A percentile compares a stretch with the other conserved stretches of the same genome.
These are phyloP conservation scores for Exserohilum turcica DNA, from an alignment of 2,329 filamentous ascomycete species.

Conservation along the genomic window DNA sequence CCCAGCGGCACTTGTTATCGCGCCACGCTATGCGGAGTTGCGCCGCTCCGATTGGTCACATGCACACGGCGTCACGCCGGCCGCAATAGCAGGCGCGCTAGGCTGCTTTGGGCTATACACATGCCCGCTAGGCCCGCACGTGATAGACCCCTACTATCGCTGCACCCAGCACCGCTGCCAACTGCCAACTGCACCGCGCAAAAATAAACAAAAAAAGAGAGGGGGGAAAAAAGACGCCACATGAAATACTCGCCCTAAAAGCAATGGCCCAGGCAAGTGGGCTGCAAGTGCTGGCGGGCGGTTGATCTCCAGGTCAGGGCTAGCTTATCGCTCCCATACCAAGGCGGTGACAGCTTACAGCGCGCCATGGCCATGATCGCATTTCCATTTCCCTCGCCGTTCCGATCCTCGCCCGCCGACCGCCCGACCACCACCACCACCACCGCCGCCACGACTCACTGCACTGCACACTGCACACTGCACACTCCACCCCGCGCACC, in stretches of 20 bases:
- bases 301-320: constrained; percentile 15
- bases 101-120: neutral
- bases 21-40: constrained; percentile 7
- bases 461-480: too few species aligned
- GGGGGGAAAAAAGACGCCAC: too few species aligned
- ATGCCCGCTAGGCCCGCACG: too few species aligned
- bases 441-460: neutral
- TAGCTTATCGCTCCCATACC: constrained; percentile 18
- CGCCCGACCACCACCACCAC: too few species aligned
- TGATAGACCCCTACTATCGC: neutral
- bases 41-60: constrained; percentile 15
- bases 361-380: constrained; percentile 10
- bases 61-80: neutral
- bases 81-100: neutral
- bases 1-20: neutral
- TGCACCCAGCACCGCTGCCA: neutral
- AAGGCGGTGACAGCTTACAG: constrained; percentile 5
- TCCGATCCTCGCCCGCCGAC: neutral
- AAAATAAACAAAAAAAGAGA: too few species aligned
- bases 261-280: constrained; percentile 7
- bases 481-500: too few species aligned
- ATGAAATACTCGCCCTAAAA: too few species aligned
- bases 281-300: constrained; percentile 26
- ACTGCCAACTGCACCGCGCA: neutral
- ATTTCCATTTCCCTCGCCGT: constrained; percentile 6